A percentile compares a stretch with the other conserved stretches of the same genome.
Conservation (phyloP, 2,329 filamentous ascomycete species). For the Nigrospora sphaerica region DNA sequence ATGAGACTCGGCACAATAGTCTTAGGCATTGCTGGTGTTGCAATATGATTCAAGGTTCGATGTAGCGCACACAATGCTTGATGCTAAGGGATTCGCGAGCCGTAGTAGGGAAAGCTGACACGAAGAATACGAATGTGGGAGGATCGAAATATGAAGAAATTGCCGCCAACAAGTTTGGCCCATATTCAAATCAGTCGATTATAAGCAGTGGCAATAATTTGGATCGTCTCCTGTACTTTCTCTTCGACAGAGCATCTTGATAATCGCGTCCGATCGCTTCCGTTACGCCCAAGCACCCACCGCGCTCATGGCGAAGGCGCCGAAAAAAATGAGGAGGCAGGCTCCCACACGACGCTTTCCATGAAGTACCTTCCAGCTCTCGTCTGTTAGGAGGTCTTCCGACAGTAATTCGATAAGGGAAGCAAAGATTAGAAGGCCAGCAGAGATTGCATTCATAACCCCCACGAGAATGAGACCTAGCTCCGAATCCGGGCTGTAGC, state of each 20-base stretch:
- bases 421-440: slow-evolving; percentile 64
- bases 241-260: no score
- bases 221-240: no score
- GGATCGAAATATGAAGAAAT: no score
- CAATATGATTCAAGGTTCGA: no score
- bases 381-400: slow-evolving; percentile 62
- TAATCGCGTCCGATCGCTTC: background rate
- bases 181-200: background rate
- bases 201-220: no score
- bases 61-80: no score
- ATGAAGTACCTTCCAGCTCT: slow-evolving; percentile 50
- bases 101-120: no score
- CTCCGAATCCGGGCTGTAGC: slow-evolving; percentile 62
- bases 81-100: no score
- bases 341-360: slow-evolving; percentile 47
- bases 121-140: no score
- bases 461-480: slow-evolving; percentile 64
- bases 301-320: slow-evolving; percentile 56
- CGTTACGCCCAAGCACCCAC: slow-evolving; percentile 55
- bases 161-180: no score
- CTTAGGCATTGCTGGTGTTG: no score
- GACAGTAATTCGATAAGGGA: slow-evolving; percentile 65
- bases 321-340: slow-evolving; percentile 49
- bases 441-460: slow-evolving; percentile 67
- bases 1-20: no score